Base-by-base conservation (phyloP, 176 grass and related monocot genomes). In the Canna indica region DNA sequence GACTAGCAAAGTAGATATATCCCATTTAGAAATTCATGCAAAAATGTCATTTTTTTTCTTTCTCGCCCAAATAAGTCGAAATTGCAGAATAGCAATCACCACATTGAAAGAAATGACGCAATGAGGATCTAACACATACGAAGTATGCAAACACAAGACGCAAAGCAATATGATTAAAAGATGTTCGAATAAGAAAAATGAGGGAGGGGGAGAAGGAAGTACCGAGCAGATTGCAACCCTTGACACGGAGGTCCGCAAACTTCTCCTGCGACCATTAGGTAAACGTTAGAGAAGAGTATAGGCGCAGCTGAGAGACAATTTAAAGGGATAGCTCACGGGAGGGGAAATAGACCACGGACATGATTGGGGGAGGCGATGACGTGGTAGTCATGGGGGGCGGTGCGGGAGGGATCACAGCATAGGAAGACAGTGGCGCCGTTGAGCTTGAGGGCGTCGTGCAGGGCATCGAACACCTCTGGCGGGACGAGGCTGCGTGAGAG, bases 281-380 rank as follows among this genome's bases (percentile, higher is more conserved):
- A 57, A 24, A 72, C 32, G 1, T 56, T 24, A 25, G 39, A 82
- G 66, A 27, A 75, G 72, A 65, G 65, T 76, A 36, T 39, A 75
- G 72, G 69, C 34, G 75, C 36, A 16, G 44, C 53, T 52, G 28
- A 20, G 14, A 70, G 17, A 26, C 63, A 47, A 38, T 46, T 39
- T 32, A 72, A 13, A 54, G 1, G 63, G 7, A 22, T 27, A 31
- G 48, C 34, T 1, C 20, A 34, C 8, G 25, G 7, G 13, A 38
- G 22, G 30, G 14, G 64, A 5, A 45, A 32, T 2, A 13, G 14
- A 10, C 47, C 3, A 64, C 86, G 34, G 76, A 97, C 93, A 61
- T 91, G 93, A 62, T 87, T 71, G n/a, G 86, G 31, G 77, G 93
- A 97, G 39, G 88, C 84, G 65, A 97, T 92, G 82, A 92, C 86